phyloP scores from a whole-genome alignment of 1,139 yeast genomes.

The Entelexis paramagnoliae region DNA sequence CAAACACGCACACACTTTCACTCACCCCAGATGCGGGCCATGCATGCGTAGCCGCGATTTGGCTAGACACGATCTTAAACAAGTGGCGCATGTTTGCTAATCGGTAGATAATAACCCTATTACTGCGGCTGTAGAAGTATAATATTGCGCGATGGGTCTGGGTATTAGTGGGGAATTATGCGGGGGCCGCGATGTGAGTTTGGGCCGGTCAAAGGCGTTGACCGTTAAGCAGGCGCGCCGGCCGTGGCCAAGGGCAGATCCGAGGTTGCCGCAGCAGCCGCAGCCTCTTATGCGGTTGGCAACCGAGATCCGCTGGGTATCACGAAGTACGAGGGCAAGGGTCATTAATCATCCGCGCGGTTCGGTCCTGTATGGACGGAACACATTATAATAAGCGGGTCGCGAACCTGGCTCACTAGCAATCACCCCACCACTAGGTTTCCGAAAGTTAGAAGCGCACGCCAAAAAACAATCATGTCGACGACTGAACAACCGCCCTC shows the following conservation, averaged over 20 bases:
- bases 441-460: not conserved
- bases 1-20: too few relatives aligned
- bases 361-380: not conserved
- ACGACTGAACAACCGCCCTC: not conserved
- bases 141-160: not conserved
- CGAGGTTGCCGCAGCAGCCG: not conserved
- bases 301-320: conserved; percentile 3
- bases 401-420: not conserved
- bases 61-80: not conserved
- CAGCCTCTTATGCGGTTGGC: not conserved
- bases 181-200: too few relatives aligned
- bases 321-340: not conserved
- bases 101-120: conserved; percentile 2
- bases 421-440: not conserved
- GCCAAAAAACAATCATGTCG: not conserved
- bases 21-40: too few relatives aligned
- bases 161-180: not conserved
- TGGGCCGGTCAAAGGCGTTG: too few relatives aligned
- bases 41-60: not conserved
- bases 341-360: not conserved
- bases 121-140: not conserved
- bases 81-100: conserved; percentile 7
- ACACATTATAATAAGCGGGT: conserved; percentile 4
- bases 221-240: too few relatives aligned
- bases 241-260: not conserved